These are phyloP conservation scores for Kodamaea kakaduensis DNA, from an alignment of 805 yeast species.

Conservation along the genomic window DNA sequence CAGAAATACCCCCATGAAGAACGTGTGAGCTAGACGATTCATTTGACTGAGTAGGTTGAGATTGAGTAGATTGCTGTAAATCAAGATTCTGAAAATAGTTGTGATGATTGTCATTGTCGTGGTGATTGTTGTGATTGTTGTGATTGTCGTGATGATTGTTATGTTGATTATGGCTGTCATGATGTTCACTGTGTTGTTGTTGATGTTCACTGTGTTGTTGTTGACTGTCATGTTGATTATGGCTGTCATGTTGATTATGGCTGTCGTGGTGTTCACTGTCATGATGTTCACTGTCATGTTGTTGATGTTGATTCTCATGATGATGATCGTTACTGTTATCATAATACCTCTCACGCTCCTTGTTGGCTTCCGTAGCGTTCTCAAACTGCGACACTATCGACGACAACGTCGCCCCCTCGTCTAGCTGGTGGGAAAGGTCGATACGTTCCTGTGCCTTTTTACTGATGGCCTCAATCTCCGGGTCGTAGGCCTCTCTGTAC, in stretches of 20 bases:
- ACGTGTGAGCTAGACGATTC: no score
- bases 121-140: not conserved
- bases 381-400: slow-evolving; percentile 32
- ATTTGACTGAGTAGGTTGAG: not conserved
- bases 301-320: not conserved
- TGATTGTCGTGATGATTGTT: no score
- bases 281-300: slow-evolving; percentile 3
- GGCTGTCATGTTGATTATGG: not conserved
- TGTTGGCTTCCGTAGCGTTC: slow-evolving; percentile 25
- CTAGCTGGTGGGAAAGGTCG: no score
- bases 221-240: not conserved
- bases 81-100: not conserved
- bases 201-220: not conserved
- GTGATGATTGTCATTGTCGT: not conserved
- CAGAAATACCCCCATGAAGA: slow-evolving; percentile 14
- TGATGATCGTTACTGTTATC: not conserved
- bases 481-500: no score
- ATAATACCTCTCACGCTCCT: not conserved
- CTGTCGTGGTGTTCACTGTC: not conserved
- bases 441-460: no score
- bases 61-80: not conserved
- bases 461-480: not conserved
- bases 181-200: not conserved
- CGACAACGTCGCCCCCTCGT: slow-evolving; percentile 25
- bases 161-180: not conserved